phyloP scores from a whole-genome alignment of 2,329 filamentous ascomycete genomes.

The Proliferodiscus dingleyae region DNA sequence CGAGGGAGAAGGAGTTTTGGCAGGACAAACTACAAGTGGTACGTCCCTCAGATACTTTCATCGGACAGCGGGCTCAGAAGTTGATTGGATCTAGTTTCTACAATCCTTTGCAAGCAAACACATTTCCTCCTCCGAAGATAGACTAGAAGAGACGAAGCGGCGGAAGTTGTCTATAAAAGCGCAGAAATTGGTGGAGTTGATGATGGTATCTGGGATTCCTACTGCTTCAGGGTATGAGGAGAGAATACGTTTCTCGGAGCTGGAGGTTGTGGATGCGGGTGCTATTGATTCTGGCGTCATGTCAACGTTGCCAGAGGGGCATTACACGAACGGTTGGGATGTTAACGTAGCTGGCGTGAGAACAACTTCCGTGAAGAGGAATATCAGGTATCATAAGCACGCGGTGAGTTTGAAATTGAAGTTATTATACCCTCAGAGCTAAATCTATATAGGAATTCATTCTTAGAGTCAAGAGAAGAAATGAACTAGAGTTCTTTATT shows the following conservation, averaged over 20 bases:
- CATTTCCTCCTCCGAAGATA: constrained; percentile 94
- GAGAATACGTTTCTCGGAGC: constrained; percentile 90
- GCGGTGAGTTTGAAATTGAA: constrained; percentile 53
- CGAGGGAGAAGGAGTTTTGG: constrained; percentile 98
- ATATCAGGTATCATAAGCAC: constrained; percentile 85
- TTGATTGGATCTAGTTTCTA: constrained; percentile 62
- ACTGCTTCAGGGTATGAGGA: constrained; percentile 98
- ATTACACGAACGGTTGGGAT: constrained; percentile 94
- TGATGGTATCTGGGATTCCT: constrained; percentile 98
- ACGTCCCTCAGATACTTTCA: constrained; percentile 36
- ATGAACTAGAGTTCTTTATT: constrained; percentile 71
- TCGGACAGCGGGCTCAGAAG: not conserved
- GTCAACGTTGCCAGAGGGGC: constrained; percentile 82
- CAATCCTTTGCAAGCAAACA: constrained; percentile 96
- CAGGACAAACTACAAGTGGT: constrained; percentile 95
- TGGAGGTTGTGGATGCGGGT: constrained; percentile 91
- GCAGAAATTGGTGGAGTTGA: constrained; percentile 92
- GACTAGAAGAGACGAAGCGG: constrained; percentile 92
- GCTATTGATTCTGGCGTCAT: constrained; percentile 88
- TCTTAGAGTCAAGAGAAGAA: constrained; percentile 75
- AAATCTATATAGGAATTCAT: constrained; percentile 64
- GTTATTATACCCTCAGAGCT: not conserved
- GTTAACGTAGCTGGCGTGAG: constrained; percentile 90
- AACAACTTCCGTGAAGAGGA: constrained; percentile 74
- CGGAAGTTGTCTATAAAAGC: constrained; percentile 88